These are phyloP conservation scores for Termitomyces sp. DNA, from an alignment of 768 basidiomycete species.

Conservation along the genomic window DNA sequence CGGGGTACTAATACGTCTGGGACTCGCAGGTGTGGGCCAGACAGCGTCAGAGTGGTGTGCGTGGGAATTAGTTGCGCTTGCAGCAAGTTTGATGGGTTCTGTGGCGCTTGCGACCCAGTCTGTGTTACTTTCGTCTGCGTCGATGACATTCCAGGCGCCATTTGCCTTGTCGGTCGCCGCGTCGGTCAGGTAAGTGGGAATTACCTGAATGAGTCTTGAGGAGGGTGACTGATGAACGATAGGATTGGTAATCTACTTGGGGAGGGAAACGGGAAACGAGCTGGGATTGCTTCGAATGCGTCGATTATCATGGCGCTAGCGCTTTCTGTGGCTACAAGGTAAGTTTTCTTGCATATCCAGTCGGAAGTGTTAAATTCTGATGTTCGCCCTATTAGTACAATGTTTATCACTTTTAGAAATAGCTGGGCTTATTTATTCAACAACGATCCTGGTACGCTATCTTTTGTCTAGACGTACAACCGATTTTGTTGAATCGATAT, in stretches of 20 bases:
- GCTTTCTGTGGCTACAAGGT: conserved; percentile 68
- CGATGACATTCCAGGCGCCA: conserved; percentile 77
- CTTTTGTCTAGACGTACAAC: too few relatives aligned
- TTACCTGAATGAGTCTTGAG: neutral
- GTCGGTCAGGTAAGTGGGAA: conserved; percentile 63
- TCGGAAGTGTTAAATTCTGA: neutral
- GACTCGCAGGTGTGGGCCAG: conserved; percentile 82
- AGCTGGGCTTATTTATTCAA: conserved; percentile 77
- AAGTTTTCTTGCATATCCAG: neutral
- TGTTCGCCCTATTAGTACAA: conserved; percentile 24
- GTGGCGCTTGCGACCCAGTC: conserved; percentile 83
- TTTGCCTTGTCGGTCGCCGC: conserved; percentile 78
- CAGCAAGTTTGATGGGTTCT: conserved; percentile 63
- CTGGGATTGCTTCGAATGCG: conserved; percentile 59
- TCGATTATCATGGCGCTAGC: conserved; percentile 60
- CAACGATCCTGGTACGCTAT: conserved; percentile 44
- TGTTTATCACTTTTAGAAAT: conserved; percentile 57
- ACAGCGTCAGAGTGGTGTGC: conserved; percentile 95
- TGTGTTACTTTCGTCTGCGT: conserved; percentile 71
- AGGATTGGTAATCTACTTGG: conserved; percentile 90
- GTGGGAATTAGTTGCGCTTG: conserved; percentile 79
- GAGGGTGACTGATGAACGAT: neutral
- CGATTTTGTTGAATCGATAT: neutral
- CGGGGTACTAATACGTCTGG: conserved; percentile 65
- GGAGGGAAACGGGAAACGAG: conserved; percentile 68